A percentile compares a stretch with the other conserved stretches of the same genome.
These are phyloP conservation scores for Stylosanthes scabra DNA, from an alignment of 331 rosid genomes.

Conservation along the genomic window DNA sequence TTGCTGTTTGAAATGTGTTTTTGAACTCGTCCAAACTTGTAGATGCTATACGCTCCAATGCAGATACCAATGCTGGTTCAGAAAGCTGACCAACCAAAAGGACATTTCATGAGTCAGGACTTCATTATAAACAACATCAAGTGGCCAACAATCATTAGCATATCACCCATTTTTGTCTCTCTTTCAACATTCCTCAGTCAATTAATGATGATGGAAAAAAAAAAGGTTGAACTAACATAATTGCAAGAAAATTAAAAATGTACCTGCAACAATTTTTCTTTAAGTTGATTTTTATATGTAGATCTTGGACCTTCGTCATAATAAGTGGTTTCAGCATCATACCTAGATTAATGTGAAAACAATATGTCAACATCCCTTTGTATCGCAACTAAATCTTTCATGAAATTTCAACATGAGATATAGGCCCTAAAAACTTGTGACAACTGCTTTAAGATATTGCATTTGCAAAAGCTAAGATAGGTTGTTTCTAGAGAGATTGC, in stretches of 20 bases:
- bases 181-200: slow-evolving; percentile 12
- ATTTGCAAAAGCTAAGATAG: not conserved
- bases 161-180: slow-evolving; percentile 7
- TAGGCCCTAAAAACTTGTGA: slow-evolving; percentile 5
- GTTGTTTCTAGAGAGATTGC: too few relatives aligned
- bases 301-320: slow-evolving; percentile 87
- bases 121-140: not conserved
- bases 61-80: slow-evolving; percentile 70
- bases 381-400: slow-evolving; percentile 14
- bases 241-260: slow-evolving; percentile 29
- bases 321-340: slow-evolving; percentile 79
- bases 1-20: slow-evolving; percentile 76
- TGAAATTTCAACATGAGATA: slow-evolving; percentile 33
- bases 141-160: not conserved
- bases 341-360: slow-evolving; percentile 53
- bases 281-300: slow-evolving; percentile 73
- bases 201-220: not conserved
- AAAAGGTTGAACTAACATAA: slow-evolving; percentile 15
- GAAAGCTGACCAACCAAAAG: slow-evolving; percentile 59
- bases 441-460: slow-evolving; percentile 5
- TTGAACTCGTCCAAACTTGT: slow-evolving; percentile 70
- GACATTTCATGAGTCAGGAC: slow-evolving; percentile 1
- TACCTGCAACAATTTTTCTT: slow-evolving; percentile 85
- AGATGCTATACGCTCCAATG: slow-evolving; percentile 72
- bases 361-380: slow-evolving; percentile 13